Base-by-base conservation (phyloP, 2,329 filamentous ascomycete genomes). In the Lecanicillium sp. region DNA sequence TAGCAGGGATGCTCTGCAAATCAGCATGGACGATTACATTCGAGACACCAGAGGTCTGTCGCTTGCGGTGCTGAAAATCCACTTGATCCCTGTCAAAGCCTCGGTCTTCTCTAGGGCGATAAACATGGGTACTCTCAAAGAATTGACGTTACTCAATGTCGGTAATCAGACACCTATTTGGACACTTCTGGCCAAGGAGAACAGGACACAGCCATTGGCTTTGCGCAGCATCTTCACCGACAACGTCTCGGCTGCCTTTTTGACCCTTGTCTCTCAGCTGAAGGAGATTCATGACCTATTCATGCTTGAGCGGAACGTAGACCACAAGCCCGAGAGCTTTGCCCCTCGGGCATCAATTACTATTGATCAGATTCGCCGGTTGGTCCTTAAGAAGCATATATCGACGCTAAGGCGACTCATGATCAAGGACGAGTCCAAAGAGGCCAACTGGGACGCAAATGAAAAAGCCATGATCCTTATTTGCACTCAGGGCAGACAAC, bases 201-300 rank as follows among this genome's bases (percentile, higher is more conserved):
- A 80, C 51, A 65, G 65, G 36, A 49, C 61, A 1, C 56, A 62
- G 8, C 68, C 72, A 0, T 58, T 82, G 29, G 64, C 69, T 0
- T 55, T 84, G 30, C 64, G 67, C 35, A 74, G 70, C 44, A 72
- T 84, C 39, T 76, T 74, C 47, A 81, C 77, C 0, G 79, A 84
- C 50, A 72, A 81, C 45, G 77, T 81, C 15, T 73, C 74, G 0
- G 47, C 56, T 2, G 54, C 62, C 0, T 79, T 82, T 41, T 52
- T 83, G 37, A 64, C 64, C 1, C 72, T 72, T 41, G 63, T 78
- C 12, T 63, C 66, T 3, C 64, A 74, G 39, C 62, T 81, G 3
- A 55, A 71, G 5, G 63, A 65, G 40, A 51, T 83, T 2, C 64
- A 71, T n/a, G 73, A 81, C 44, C 57, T 84, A 2, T 75, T 77